phyloP scores from a whole-genome alignment of 176 grass and related monocot genomes.

The Oropetium thomaeum region DNA sequence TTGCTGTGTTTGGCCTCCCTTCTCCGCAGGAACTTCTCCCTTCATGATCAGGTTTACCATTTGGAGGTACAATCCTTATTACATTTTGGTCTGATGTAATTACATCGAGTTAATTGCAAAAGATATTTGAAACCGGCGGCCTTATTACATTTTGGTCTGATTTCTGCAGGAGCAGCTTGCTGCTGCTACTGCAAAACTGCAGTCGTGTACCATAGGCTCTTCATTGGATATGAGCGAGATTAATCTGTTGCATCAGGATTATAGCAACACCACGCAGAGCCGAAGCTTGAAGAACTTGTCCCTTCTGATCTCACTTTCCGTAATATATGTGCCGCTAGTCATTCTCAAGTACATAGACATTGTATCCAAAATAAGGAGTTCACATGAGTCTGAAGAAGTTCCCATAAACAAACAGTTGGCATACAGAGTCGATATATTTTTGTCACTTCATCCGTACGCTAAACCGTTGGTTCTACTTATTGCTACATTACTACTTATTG shows the following conservation, averaged over 20 bases:
- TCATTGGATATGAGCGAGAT: conserved; percentile 18
- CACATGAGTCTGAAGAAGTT: conserved; percentile 45
- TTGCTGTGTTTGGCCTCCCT: conserved; percentile 46
- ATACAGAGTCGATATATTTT: conserved; percentile 64
- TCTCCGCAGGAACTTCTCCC: conserved; percentile 53
- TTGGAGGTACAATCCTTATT: conserved; percentile 58
- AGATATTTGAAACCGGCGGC: not conserved
- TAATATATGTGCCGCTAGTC: conserved; percentile 37
- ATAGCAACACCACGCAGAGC: conserved; percentile 1
- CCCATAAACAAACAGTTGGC: conserved; percentile 67
- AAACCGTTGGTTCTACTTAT: conserved; percentile 70
- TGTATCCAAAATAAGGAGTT: conserved; percentile 42
- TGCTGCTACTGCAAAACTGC: conserved; percentile 39
- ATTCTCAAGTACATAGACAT: conserved; percentile 53
- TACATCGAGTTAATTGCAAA: not conserved
- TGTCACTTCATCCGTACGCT: conserved; percentile 64
- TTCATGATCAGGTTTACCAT: conserved; percentile 47
- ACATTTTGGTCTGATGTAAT: not conserved
- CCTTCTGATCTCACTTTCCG: conserved; percentile 43
- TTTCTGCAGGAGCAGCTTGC: conserved; percentile 50
- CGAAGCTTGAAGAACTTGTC: conserved; percentile 50
- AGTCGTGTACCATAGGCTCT: conserved; percentile 32
- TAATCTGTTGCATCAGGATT: conserved; percentile 10
- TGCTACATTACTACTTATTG: conserved; percentile 67
- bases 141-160: not conserved